These are phyloP conservation scores for Stagonosporopsis rhizophila DNA, from an alignment of 2,329 filamentous ascomycete genomes.

Conservation along the genomic window DNA sequence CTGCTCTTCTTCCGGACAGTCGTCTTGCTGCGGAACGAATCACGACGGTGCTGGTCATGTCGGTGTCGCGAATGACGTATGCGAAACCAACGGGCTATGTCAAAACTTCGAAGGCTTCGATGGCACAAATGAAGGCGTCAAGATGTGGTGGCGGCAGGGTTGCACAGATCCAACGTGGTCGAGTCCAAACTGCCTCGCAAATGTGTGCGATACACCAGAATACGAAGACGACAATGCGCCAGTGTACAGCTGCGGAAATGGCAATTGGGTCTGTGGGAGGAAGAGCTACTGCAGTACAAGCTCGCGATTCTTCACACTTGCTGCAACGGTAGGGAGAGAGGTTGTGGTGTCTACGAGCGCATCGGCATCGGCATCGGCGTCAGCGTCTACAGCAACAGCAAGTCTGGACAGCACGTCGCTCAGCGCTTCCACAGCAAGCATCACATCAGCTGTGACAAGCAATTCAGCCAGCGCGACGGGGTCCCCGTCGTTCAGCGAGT, in stretches of 20 bases:
- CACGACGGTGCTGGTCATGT: constrained; percentile 15
- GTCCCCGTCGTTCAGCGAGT: not conserved
- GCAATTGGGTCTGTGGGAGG: constrained; percentile 15
- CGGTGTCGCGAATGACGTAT: constrained; percentile 18
- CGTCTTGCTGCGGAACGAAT: constrained; percentile 18
- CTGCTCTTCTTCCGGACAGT: constrained; percentile 12
- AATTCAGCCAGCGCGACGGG: not conserved
- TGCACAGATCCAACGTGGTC: constrained; percentile 27
- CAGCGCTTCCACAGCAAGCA: not conserved
- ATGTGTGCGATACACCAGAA: constrained; percentile 12
- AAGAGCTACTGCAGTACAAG: constrained; percentile 9
- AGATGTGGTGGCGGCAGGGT: constrained; percentile 23
- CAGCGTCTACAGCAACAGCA: not conserved
- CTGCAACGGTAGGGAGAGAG: constrained; percentile 5
- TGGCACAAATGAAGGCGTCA: constrained; percentile 11
- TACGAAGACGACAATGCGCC: constrained; percentile 12
- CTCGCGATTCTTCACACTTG: constrained; percentile 5
- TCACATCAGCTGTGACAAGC: not conserved
- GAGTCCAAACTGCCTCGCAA: constrained; percentile 23
- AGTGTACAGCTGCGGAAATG: constrained; percentile 12
- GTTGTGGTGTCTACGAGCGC: not conserved
- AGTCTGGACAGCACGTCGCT: not conserved
- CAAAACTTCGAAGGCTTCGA: constrained; percentile 20
- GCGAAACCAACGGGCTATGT: constrained; percentile 22
- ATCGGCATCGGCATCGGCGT: not conserved